A percentile compares a stretch with the other conserved stretches of the same genome.
Evolutionary conservation across 495 filamentous ascomycete genomes (phyloP).

Genomic region (Penicillium angulare): DNA sequence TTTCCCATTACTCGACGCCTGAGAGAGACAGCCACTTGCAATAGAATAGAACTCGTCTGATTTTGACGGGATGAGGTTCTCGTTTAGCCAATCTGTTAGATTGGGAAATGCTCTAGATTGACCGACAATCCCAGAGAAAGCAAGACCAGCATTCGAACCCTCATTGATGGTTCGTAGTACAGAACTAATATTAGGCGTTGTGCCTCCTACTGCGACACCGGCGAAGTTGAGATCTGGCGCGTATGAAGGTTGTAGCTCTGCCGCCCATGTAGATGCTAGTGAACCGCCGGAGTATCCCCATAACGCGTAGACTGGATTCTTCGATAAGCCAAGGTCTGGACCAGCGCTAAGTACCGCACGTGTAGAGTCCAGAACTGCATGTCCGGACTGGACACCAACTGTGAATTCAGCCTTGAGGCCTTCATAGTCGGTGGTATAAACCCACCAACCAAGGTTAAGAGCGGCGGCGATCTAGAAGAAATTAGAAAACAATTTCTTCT

Average conservation of each 20-base stretch:
- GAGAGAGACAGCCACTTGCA: background rate
- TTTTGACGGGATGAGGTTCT: background rate
- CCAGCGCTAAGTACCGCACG: constrained; percentile 11
- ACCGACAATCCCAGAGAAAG: constrained; percentile 10
- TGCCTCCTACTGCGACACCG: constrained; percentile 46
- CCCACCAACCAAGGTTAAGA: constrained; percentile 23
- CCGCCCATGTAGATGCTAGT: constrained; percentile 45
- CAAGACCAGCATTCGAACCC: constrained; percentile 6
- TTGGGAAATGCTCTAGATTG: constrained; percentile 15
- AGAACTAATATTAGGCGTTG: constrained; percentile 15
- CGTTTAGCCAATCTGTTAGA: constrained; percentile 6
- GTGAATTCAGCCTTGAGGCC: constrained; percentile 20
- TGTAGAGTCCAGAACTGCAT: constrained; percentile 20
- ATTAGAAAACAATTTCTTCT: no score
- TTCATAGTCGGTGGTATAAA: constrained; percentile 23
- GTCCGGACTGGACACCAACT: constrained; percentile 13
- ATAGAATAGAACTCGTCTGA: background rate
- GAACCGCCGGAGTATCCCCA: constrained; percentile 56
- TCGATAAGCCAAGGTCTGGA: background rate
- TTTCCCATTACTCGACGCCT: background rate
- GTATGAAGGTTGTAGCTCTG: constrained; percentile 47
- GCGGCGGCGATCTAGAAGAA: constrained; percentile 12
- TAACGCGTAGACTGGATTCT: constrained; percentile 24
- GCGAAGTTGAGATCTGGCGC: constrained; percentile 48
- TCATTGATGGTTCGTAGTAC: constrained; percentile 14